Percentiles rank a stretch among this genome's conserved stretches.
These are phyloP conservation scores for Pseudocercospora ulei DNA, from an alignment of 2,329 filamentous ascomycete genomes.

Conservation along the genomic window DNA sequence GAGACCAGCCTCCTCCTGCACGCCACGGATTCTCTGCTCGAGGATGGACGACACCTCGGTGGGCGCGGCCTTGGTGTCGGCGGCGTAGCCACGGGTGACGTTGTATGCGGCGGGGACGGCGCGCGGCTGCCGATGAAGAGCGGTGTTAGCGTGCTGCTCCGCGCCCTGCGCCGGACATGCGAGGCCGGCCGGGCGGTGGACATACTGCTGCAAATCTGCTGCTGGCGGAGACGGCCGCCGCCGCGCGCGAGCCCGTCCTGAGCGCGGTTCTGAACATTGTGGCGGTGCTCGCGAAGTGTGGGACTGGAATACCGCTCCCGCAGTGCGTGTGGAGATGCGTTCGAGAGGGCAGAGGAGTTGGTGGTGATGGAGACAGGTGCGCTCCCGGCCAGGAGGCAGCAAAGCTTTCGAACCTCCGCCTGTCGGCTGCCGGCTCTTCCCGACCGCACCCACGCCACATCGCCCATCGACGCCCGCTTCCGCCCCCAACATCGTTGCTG, in stretches of 20 bases:
- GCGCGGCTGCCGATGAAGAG: conserved; percentile 59
- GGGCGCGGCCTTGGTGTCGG: conserved; percentile 86
- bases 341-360: conserved; percentile 25
- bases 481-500: too few relatives aligned
- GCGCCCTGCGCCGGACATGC: conserved; percentile 25
- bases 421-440: too few relatives aligned
- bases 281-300: conserved; percentile 42
- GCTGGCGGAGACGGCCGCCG: conserved; percentile 84
- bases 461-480: too few relatives aligned
- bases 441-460: too few relatives aligned
- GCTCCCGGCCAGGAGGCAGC: background rate
- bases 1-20: conserved; percentile 90
- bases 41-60: conserved; percentile 99
- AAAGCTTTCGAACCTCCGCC: too few relatives aligned
- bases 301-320: conserved; percentile 27
- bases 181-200: conserved; percentile 35
- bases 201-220: conserved; percentile 91
- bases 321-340: conserved; percentile 25
- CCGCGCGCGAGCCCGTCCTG: conserved; percentile 89
- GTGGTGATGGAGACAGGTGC: conserved; percentile 22
- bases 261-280: conserved; percentile 94
- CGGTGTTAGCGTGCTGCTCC: conserved; percentile 42
- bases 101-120: conserved; percentile 70
- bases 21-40: conserved; percentile 97
- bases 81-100: conserved; percentile 74